Percentiles rank a stretch among this genome's conserved stretches.
phyloP scores from a whole-genome alignment of 768 basidiomycete genomes.

The Kwoniella dendrophila region DNA sequence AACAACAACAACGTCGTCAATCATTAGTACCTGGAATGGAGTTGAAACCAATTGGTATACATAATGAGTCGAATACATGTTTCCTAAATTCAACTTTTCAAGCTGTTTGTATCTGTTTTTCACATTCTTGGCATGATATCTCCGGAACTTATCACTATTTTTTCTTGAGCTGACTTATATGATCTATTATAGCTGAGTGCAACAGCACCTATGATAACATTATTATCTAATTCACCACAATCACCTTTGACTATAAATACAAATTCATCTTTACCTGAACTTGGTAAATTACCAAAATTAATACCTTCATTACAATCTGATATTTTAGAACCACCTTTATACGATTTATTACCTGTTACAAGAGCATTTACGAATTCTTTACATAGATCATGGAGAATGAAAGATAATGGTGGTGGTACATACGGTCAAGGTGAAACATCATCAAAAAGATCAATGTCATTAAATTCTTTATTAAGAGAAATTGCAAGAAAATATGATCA shows the following conservation, averaged over 20 bases:
- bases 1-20: not conserved
- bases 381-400: conserved; percentile 50
- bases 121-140: not conserved
- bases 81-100: conserved; percentile 96
- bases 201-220: conserved; percentile 40
- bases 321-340: conserved; percentile 49
- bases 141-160: not conserved
- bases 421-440: conserved; percentile 33
- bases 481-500: conserved; percentile 88
- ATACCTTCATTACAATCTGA: conserved; percentile 49
- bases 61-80: conserved; percentile 67
- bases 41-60: conserved; percentile 51
- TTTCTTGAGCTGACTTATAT: conserved; percentile 1
- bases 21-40: conserved; percentile 11
- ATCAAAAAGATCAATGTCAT: conserved; percentile 39
- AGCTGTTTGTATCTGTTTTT: conserved; percentile 60
- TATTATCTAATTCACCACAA: conserved; percentile 49
- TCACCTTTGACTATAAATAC: conserved; percentile 59
- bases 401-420: conserved; percentile 50
- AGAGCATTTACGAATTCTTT: conserved; percentile 48
- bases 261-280: conserved; percentile 31
- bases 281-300: conserved; percentile 26
- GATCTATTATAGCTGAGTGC: conserved; percentile 58
- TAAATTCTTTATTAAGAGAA: conserved; percentile 61
- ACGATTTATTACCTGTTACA: conserved; percentile 50